phyloP scores from a whole-genome alignment of 768 basidiomycete genomes.

The Kwoniella sp. region DNA sequence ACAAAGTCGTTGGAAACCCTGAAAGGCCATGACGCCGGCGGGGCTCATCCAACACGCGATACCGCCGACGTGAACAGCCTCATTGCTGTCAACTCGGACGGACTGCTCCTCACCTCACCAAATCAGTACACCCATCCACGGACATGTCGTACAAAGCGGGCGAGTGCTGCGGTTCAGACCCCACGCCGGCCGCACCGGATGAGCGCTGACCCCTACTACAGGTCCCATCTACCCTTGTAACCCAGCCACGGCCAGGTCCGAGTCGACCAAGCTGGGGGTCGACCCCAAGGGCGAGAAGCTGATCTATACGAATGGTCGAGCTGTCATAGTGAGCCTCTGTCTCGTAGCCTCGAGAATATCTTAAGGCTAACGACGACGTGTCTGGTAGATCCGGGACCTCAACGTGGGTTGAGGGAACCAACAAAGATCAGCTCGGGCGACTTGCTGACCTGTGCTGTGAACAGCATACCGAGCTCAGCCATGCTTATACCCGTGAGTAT shows the following conservation, averaged over 20 bases:
- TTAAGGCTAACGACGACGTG: background rate
- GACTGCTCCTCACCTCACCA: too few relatives aligned
- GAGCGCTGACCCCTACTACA: too few relatives aligned
- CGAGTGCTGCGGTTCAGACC: background rate
- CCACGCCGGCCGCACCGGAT: background rate
- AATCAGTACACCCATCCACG: too few relatives aligned
- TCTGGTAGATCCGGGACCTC: slow-evolving; percentile 69
- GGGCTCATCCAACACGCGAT: too few relatives aligned
- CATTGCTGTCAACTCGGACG: too few relatives aligned
- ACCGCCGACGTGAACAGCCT: too few relatives aligned
- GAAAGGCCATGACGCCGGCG: too few relatives aligned
- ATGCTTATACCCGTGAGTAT: slow-evolving; percentile 57
- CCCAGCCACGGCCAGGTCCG: slow-evolving; percentile 64
- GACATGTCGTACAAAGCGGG: slow-evolving; percentile 38
- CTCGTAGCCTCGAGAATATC: background rate
- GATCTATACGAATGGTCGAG: slow-evolving; percentile 77
- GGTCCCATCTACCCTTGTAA: slow-evolving; percentile 60
- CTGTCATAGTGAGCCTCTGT: slow-evolving; percentile 66
- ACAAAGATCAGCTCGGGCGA: background rate
- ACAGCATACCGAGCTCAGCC: slow-evolving; percentile 64
- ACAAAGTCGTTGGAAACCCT: too few relatives aligned
- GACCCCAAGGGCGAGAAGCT: slow-evolving; percentile 69
- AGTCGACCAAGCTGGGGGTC: slow-evolving; percentile 64
- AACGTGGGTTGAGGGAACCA: slow-evolving; percentile 56
- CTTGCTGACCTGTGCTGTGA: slow-evolving; percentile 3